These are phyloP conservation scores for Cudoniella acicularis DNA, from an alignment of 495 filamentous ascomycete genomes.

Conservation along the genomic window DNA sequence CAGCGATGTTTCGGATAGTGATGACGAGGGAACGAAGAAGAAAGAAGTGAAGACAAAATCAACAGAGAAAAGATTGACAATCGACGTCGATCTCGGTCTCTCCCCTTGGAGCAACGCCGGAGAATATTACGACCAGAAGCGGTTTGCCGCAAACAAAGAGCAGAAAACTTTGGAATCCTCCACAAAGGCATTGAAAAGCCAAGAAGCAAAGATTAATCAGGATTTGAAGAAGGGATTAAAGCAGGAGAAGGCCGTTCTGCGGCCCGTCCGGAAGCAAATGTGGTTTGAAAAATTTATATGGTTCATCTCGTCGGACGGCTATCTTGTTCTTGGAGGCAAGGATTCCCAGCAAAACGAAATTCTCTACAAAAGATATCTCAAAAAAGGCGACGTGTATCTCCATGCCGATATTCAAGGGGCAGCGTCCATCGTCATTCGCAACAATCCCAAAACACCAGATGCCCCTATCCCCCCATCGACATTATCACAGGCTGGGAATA, in stretches of 20 bases:
- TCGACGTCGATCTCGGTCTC: conserved; percentile 82
- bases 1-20: conserved; percentile 59
- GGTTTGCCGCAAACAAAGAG: conserved; percentile 75
- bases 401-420: conserved; percentile 89
- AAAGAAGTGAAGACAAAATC: conserved; percentile 30
- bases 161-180: conserved; percentile 82
- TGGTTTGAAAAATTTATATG: conserved; percentile 98
- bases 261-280: conserved; percentile 72
- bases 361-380: conserved; percentile 77
- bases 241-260: conserved; percentile 85
- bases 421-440: conserved; percentile 79
- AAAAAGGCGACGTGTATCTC: conserved; percentile 85
- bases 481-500: conserved; percentile 79
- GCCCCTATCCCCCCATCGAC: conserved; percentile 89
- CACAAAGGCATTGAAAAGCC: conserved; percentile 78
- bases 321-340: conserved; percentile 81
- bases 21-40: conserved; percentile 43
- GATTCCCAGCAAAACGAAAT: conserved; percentile 91
- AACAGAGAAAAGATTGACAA: conserved; percentile 49
- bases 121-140: conserved; percentile 88
- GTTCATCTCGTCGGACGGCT: conserved; percentile 95
- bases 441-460: conserved; percentile 66
- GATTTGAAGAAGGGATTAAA: conserved; percentile 85
- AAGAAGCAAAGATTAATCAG: conserved; percentile 79
- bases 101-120: conserved; percentile 85